A percentile compares a stretch with the other conserved stretches of the same genome.
phyloP scores from a whole-genome alignment of 345 rosid species.

The Salix caprea region DNA sequence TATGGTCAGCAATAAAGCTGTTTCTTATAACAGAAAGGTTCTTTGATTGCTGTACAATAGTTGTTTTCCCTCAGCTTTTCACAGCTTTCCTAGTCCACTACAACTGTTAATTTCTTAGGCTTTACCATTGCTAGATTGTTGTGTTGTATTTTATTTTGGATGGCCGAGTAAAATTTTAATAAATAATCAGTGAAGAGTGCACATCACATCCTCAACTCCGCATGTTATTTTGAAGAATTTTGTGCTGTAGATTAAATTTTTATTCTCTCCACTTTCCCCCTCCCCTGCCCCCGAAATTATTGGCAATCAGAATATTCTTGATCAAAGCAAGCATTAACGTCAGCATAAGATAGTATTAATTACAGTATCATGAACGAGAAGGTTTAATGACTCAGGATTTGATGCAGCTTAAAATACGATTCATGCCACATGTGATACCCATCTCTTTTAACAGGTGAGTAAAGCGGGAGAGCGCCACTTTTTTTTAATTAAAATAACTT shows the following conservation, averaged over 20 bases:
- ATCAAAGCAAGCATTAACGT: too few relatives aligned
- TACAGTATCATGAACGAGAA: too few relatives aligned
- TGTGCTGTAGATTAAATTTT: neutral
- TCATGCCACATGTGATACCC: too few relatives aligned
- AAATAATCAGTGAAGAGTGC: neutral
- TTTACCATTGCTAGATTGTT: neutral
- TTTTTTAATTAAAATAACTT: too few relatives aligned
- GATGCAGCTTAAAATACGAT: too few relatives aligned
- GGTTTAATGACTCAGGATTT: too few relatives aligned
- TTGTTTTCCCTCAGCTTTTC: neutral
- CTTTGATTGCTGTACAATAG: conserved; percentile 5
- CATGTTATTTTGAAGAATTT: neutral
- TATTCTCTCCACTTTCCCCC: neutral
- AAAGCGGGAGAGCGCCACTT: too few relatives aligned
- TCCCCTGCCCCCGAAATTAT: neutral
- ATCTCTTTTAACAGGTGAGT: too few relatives aligned
- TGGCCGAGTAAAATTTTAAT: neutral
- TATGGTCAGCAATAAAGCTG: neutral
- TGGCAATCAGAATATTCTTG: too few relatives aligned
- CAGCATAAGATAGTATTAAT: too few relatives aligned
- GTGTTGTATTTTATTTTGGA: neutral
- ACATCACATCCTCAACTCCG: neutral
- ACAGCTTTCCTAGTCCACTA: neutral
- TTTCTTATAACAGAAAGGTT: neutral
- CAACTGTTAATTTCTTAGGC: neutral